A percentile compares a stretch with the other conserved stretches of the same genome.
phyloP scores from a whole-genome alignment of 225 moss, liverwort and hornwort genomes.

The Physcomitrium patens region DNA sequence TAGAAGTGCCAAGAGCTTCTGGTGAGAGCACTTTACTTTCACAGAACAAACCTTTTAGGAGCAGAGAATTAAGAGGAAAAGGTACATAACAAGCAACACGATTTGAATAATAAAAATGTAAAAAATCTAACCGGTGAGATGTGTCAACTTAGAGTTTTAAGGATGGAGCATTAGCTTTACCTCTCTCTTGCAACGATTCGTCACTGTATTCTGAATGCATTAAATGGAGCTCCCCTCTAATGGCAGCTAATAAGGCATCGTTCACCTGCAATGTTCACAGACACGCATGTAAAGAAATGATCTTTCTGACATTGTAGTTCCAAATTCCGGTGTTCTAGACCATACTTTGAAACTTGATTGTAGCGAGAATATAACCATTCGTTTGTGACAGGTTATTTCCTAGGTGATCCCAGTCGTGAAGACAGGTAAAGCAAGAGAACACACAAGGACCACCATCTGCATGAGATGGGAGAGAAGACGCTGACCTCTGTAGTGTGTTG shows the following conservation, averaged over 20 bases:
- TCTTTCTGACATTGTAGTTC: conserved; percentile 4
- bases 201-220: conserved; percentile 50
- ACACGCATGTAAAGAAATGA: conserved; percentile 15
- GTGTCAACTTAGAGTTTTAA: not conserved
- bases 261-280: conserved; percentile 67
- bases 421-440: not conserved
- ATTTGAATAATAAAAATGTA: not conserved
- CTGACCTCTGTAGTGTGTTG: conserved; percentile 76
- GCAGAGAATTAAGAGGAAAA: conserved; percentile 17
- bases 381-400: conserved; percentile 11
- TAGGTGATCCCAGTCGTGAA: conserved; percentile 1
- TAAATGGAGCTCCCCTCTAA: conserved; percentile 53
- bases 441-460: not conserved
- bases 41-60: not conserved
- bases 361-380: not conserved
- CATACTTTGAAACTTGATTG: conserved; percentile 7
- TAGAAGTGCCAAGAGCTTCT: conserved; percentile 45
- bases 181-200: conserved; percentile 34
- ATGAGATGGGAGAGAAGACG: not conserved
- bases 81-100: conserved; percentile 7
- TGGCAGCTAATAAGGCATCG: conserved; percentile 58
- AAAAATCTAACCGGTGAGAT: not conserved
- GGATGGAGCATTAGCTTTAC: conserved; percentile 37
- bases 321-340: not conserved
- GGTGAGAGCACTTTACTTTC: conserved; percentile 22